Evolutionary conservation across 2,329 filamentous ascomycete genomes (phyloP).

Genomic region (Didymosphaeria variabile): DNA sequence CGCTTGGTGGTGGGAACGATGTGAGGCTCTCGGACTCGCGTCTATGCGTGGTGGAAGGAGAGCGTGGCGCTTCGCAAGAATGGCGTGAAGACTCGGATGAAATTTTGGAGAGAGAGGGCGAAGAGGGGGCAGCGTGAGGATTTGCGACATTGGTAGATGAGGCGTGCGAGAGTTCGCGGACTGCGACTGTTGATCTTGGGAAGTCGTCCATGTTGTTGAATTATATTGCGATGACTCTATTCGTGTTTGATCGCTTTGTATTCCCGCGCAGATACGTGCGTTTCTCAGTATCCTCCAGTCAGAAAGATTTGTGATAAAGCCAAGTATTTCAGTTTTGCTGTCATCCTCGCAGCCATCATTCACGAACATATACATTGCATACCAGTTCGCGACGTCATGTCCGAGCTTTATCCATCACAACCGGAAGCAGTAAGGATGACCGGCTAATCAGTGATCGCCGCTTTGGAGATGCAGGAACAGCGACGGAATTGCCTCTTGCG

Average conservation of each 20-base stretch:
- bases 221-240: too few relatives aligned
- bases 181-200: background rate
- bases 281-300: background rate
- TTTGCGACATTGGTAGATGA: background rate
- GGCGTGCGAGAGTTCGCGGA: conserved; percentile 4
- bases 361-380: background rate
- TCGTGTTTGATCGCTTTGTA: background rate
- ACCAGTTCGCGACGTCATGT: conserved; percentile 12
- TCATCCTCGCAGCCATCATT: background rate
- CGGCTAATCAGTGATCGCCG: conserved; percentile 10
- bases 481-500: background rate
- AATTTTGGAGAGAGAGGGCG: conserved; percentile 4
- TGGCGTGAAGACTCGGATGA: conserved; percentile 7
- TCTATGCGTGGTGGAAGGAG: background rate
- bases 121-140: background rate
- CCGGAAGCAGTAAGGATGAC: conserved; percentile 6
- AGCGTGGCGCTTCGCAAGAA: conserved; percentile 11
- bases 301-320: background rate
- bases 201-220: background rate
- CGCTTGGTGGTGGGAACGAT: background rate
- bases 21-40: background rate
- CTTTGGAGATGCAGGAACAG: conserved; percentile 7
- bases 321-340: background rate
- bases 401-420: conserved; percentile 9
- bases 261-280: background rate